Conservation (phyloP, 192 early-diverging fungal genomes). For the Linnemannia zychae region DNA sequence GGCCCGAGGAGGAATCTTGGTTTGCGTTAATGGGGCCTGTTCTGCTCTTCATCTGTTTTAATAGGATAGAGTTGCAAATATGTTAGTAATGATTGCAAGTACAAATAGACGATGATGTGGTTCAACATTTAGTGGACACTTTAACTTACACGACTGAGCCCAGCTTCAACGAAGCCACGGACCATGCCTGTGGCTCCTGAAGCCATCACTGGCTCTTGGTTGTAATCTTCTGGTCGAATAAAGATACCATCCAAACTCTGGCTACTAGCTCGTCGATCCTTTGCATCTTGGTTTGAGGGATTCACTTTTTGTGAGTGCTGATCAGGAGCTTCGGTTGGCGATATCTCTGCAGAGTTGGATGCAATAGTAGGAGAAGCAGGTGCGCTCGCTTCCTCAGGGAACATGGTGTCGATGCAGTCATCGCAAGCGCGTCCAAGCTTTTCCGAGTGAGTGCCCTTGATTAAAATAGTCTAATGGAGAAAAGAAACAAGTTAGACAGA, state of each 20-base stretch:
- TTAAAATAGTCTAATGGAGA: slow-evolving; percentile 48
- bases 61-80: background rate
- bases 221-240: slow-evolving; percentile 34
- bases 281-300: background rate
- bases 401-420: slow-evolving; percentile 59
- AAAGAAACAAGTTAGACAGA: slow-evolving; percentile 50
- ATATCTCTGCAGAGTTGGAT: slow-evolving; percentile 9
- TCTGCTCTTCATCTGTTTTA: slow-evolving; percentile 42
- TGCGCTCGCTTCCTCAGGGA: slow-evolving; percentile 44
- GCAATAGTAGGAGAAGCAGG: background rate
- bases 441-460: slow-evolving; percentile 49
- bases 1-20: background rate
- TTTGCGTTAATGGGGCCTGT: background rate
- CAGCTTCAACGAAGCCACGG: slow-evolving; percentile 47
- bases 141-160: slow-evolving; percentile 45
- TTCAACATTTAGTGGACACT: background rate
- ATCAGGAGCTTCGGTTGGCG: slow-evolving; percentile 20
- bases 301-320: background rate
- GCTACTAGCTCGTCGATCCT: slow-evolving; percentile 18
- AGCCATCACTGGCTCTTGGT: background rate
- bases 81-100: background rate
- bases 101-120: background rate
- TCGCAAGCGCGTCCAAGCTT: slow-evolving; percentile 59
- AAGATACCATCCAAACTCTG: slow-evolving; percentile 39
- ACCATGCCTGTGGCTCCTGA: slow-evolving; percentile 42